These are phyloP conservation scores for Zygoascus flipseniorum DNA, from an alignment of 805 yeast species.

Conservation along the genomic window DNA sequence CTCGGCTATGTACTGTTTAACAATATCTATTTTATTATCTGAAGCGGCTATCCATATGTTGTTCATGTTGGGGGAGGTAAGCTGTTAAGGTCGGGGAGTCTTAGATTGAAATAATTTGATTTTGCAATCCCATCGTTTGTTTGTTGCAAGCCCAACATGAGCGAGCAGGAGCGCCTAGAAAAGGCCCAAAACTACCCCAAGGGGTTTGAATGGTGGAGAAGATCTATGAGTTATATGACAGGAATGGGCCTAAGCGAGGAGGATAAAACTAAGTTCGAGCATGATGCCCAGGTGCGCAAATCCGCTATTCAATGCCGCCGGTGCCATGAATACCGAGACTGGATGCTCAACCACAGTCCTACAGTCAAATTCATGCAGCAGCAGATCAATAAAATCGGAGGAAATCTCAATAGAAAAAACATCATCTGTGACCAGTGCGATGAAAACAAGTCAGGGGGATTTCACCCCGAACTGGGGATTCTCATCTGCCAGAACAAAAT, in stretches of 20 bases:
- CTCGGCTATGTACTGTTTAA: conserved; percentile 44
- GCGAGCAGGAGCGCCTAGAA: not conserved
- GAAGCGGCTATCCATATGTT: conserved; percentile 96
- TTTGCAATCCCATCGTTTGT: not conserved
- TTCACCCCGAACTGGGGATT: conserved; percentile 82
- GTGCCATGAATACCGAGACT: conserved; percentile 71
- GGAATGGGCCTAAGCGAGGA: conserved; percentile 53
- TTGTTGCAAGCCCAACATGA: not conserved
- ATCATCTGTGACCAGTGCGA: conserved; percentile 79
- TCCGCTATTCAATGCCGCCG: conserved; percentile 48
- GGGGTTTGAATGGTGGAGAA: conserved; percentile 70
- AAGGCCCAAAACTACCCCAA: conserved; percentile 1
- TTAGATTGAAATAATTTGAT: too few species aligned
- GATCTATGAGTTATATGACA: conserved; percentile 60
- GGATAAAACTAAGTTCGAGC: conserved; percentile 49
- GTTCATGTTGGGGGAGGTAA: conserved; percentile 14
- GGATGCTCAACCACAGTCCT: conserved; percentile 69
- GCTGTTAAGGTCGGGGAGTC: too few species aligned
- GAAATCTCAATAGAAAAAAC: conserved; percentile 40
- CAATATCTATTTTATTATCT: conserved; percentile 59
- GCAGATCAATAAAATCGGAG: conserved; percentile 63
- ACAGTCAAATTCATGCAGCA: conserved; percentile 80
- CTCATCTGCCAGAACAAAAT: conserved; percentile 80
- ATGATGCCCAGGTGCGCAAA: conserved; percentile 39
- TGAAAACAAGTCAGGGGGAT: conserved; percentile 83